Base-by-base conservation (phyloP, 345 rosid species). In the Lepidium africanum region DNA sequence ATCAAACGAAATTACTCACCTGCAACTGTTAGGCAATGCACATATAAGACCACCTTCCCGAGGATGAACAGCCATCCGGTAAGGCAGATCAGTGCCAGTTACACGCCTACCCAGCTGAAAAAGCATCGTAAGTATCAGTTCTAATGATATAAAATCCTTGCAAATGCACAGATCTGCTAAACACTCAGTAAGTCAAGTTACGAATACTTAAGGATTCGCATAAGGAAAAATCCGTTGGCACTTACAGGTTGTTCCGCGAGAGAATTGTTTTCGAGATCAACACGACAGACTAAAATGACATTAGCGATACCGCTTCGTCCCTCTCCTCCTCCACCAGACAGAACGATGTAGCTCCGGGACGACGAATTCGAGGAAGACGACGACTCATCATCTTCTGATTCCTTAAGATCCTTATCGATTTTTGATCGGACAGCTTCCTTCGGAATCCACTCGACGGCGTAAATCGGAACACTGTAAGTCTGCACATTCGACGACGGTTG, bases 241-340 rank as follows among this genome's bases (percentile, higher is more conserved):
- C 87, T 73, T 81, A 91, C 97, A 45, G 97, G 98, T 49, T 84
- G 79, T 30, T 77, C 70, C 11, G 87, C 85, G 59, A 93, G 96
- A 76, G 90, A 82, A 40, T 73, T 85, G 60, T 78, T 74, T 41
- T 80, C 75, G 55, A 73, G 69, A 77, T 93, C 88, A 73, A 80
- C 84, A 33, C 50, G 74, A 17, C 79, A 71, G 60, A 93, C 43
- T 50, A 90, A 36, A 49, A 87, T 52, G 12, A 95, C 90, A 39
- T 93, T 93, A 3, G 84, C 86, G 71, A 93, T 88, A 30, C 98
- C 97, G 73, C 81, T 91, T 36, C 76, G 78, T 35, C 96, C 98
- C 61, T 86, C 91, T 8, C 97, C 98, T 0, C 98, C 97, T 8
- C 98, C 98, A 16, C 98, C 98, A 0, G 89, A 71, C 16, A 90